Base-by-base conservation (phyloP, 306 rosid species). In the Abrus pulchellus region DNA sequence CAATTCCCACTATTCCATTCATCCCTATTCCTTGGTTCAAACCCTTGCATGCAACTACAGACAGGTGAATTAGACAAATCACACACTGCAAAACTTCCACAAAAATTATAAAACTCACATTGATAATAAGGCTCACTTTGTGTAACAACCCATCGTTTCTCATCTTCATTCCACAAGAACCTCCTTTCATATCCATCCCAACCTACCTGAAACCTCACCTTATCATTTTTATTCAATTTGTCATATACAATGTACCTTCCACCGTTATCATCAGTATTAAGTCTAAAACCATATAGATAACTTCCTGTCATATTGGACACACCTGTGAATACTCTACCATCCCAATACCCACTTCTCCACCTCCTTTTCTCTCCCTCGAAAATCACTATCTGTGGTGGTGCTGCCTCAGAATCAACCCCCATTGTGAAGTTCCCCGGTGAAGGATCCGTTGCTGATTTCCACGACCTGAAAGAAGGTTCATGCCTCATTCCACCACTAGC, bases 321-420 rank as follows among this genome's bases (percentile, higher is more conserved):
- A 5, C 97, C 92, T 1, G 75, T 64, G 63, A 92, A 90, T 27
- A 64, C 57, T 77, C 86, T 87, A 28, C 5, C 60, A 65, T 89
- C 89, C 93, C 94, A 92, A 29, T 87, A 86, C 12, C 97, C 97
- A 63, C 90, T 92, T 75, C 97, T 83, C 97, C 97, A 92, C 64
- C 85, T 64, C 75, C 90, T 83, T 1, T 44, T 6, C 5, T 57
- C 47, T 9, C 90, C 90, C 2, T 90, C 76, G 92, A 91, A 90
- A 56, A 92, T 33, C 82, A 90, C 80, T 27, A 92, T 80, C 76
- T 90, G 97, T 0, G 83, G 79, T 2, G 89, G 82, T 9, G 93
- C 76, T 30, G 81, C 92, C 6, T 49, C 63, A 7, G 90, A 87
- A 60, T 87, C 93, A 44, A 86, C 30, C 8, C 88, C 94, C 87